Evolutionary conservation across 768 basidiomycete species (phyloP).

Genomic region (Suillus americanus): DNA sequence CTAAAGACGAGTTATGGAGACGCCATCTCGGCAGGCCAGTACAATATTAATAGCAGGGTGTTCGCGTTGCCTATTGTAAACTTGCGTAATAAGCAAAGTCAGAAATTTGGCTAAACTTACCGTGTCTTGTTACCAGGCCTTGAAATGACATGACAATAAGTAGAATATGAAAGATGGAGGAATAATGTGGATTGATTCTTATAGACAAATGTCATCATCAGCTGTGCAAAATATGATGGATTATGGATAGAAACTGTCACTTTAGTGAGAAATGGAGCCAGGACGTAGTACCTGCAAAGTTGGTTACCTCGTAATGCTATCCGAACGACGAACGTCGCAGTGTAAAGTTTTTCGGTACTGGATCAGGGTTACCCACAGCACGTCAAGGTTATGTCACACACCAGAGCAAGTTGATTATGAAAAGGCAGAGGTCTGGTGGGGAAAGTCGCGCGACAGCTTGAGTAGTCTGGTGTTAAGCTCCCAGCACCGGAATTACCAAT

Average conservation of each 20-base stretch:
- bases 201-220: not conserved
- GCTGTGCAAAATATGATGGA: not conserved
- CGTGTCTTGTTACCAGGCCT: not conserved
- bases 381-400: not conserved
- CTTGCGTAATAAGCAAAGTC: too few relatives aligned
- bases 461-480: too few relatives aligned
- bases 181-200: not conserved
- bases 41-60: not conserved
- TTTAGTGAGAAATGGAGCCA: too few relatives aligned
- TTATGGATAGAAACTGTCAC: not conserved
- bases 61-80: not conserved
- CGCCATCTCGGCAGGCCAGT: not conserved
- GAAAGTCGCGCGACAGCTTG: not conserved
- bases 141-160: not conserved
- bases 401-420: too few relatives aligned
- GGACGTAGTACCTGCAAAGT: too few relatives aligned
- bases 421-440: not conserved
- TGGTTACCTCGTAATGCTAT: too few relatives aligned
- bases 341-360: not conserved
- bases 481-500: too few relatives aligned
- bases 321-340: not conserved
- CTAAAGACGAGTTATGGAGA: not conserved
- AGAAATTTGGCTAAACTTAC: not conserved
- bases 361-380: not conserved
- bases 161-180: too few relatives aligned